Evolutionary conservation across 1,139 yeast species (phyloP), one percentile per base, ranked within the genome.

Genomic region (Geotrichum europaeum): DNA sequence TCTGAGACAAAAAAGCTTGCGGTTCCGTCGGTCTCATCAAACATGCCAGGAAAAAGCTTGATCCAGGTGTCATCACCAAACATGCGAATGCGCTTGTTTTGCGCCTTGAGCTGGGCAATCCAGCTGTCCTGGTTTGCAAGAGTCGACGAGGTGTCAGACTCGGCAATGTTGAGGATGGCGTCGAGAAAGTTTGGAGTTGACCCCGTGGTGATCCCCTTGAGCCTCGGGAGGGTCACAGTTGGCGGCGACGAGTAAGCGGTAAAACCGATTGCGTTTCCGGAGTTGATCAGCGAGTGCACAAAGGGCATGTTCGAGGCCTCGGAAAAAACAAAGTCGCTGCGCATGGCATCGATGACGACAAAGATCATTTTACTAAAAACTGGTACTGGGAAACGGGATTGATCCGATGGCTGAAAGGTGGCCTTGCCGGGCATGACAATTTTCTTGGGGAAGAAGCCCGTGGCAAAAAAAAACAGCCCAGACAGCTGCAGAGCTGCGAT

Each of bases 41-140:
- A 92, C 66, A 79, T 79, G 3, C 75, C 77, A 0, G 94, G 94
- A 67, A 91, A 95, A 55, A 94, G 78, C 70, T 91, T 92, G 65
- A 92, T 75, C 99, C 99, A 95, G 0, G 99, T 94, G 71, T 94
- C 99, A 73, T 94, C 99, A 30, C 99, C 99, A 76, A 83, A 94
- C 81, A 94, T 90, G 69, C 90, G 86, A 50, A 94, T 77, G 58
- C 75, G 79, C 67, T 81, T 81, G 36, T 76, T 76, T 49, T 64
- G 65, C 1, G 61, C 52, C 4, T 72, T 66, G 73, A 91, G 78
- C 71, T 94, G 98, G 49, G 79, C 76, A 13, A 92, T 72, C 97
- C 98, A 92, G 20, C 95, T 87, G 72, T 95, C 99, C 67, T 88
- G 96, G 58, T 80, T 82, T 0, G 83, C 79, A 55, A 91, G 72